phyloP scores from a whole-genome alignment of 2,329 filamentous ascomycete species.

The Intubia oerlemansii region DNA sequence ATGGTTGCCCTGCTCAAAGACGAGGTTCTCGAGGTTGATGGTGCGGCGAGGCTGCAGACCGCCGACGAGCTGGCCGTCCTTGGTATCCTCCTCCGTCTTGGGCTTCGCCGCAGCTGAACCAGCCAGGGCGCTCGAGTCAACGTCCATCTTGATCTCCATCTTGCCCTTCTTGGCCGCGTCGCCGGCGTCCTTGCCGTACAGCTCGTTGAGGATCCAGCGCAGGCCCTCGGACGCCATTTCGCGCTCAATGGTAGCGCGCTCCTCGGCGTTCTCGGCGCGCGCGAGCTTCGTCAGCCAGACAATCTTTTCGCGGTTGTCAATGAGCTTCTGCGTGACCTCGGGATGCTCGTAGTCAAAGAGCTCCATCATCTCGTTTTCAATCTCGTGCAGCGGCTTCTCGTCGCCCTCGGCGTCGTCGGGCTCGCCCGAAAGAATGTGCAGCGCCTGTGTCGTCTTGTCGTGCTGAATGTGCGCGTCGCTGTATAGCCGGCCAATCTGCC shows the following conservation, averaged over 20 bases:
- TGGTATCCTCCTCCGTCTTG: constrained; percentile 19
- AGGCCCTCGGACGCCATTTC: constrained; percentile 85
- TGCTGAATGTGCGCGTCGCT: constrained; percentile 83
- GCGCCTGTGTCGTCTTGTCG: constrained; percentile 70
- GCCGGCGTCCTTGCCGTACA: constrained; percentile 45
- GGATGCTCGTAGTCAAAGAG: constrained; percentile 95
- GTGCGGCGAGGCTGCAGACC: constrained; percentile 69
- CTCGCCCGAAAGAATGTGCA: constrained; percentile 62
- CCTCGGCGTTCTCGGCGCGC: constrained; percentile 57
- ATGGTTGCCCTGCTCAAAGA: constrained; percentile 96
- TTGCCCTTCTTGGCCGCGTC: constrained; percentile 36
- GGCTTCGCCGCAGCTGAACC: constrained; percentile 29
- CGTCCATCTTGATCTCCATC: constrained; percentile 88
- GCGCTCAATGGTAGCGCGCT: constrained; percentile 57
- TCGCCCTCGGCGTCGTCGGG: constrained; percentile 50
- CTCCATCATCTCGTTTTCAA: constrained; percentile 97
- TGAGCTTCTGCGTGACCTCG: constrained; percentile 75
- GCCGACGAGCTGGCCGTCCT: constrained; percentile 50
- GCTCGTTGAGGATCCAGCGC: constrained; percentile 68
- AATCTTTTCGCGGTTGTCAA: constrained; percentile 81
- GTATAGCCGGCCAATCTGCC: constrained; percentile 75
- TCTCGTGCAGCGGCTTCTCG: constrained; percentile 71
- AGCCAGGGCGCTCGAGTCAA: constrained; percentile 45
- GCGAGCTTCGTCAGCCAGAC: constrained; percentile 88
- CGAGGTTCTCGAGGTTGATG: constrained; percentile 86